These are phyloP conservation scores for Russula earlei DNA, from an alignment of 768 basidiomycete species.

Conservation along the genomic window DNA sequence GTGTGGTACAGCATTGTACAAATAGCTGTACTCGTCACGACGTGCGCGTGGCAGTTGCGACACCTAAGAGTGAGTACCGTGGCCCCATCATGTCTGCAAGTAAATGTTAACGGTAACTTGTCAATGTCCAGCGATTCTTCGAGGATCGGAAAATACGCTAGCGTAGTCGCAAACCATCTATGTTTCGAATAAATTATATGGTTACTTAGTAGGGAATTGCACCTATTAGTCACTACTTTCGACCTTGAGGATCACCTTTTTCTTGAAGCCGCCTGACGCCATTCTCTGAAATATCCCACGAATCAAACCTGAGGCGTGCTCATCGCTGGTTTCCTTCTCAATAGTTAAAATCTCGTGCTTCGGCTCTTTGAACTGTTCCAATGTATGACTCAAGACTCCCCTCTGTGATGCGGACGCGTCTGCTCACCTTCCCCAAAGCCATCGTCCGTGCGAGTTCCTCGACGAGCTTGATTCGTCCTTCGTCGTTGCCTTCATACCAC, in stretches of 20 bases:
- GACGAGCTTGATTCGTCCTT: constrained; percentile 29
- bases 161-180: constrained; percentile 20
- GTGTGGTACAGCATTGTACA: constrained; percentile 93
- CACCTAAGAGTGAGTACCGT: constrained; percentile 66
- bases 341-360: constrained; percentile 61
- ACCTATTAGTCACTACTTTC: constrained; percentile 23
- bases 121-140: constrained; percentile 56
- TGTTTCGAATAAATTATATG: constrained; percentile 4
- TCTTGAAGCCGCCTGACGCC: constrained; percentile 34
- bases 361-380: constrained; percentile 51
- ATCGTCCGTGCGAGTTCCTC: constrained; percentile 7
- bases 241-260: constrained; percentile 39
- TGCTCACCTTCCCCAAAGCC: constrained; percentile 14
- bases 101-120: background rate
- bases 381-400: background rate
- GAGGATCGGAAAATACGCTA: constrained; percentile 76
- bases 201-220: constrained; percentile 8
- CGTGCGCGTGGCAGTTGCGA: constrained; percentile 88
- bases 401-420: background rate
- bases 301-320: constrained; percentile 29
- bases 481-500: constrained; percentile 50
- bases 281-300: constrained; percentile 28
- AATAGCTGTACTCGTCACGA: constrained; percentile 72
- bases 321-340: constrained; percentile 30
- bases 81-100: background rate